phyloP scores from a whole-genome alignment of 495 filamentous ascomycete genomes.

The Parathielavia appendiculata region DNA sequence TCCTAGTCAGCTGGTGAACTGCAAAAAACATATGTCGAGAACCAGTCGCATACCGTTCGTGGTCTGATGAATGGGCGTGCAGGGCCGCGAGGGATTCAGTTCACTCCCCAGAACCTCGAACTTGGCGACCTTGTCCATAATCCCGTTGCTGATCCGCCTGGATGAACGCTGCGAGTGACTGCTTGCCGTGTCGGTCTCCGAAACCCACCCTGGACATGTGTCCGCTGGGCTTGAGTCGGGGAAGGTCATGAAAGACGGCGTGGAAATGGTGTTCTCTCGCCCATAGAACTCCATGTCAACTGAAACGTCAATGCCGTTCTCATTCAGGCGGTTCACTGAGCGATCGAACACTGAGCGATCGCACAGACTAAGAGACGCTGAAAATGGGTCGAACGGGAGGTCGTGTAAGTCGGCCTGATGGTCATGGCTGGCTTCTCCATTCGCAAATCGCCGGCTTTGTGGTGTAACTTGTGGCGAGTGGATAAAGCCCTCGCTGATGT shows the following conservation, averaged over 20 bases:
- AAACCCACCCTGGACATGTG: constrained; percentile 40
- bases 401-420: constrained; percentile 29
- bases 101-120: constrained; percentile 41
- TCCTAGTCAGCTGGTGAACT: background rate
- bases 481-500: constrained; percentile 37
- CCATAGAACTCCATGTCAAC: constrained; percentile 40
- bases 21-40: background rate
- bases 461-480: constrained; percentile 47
- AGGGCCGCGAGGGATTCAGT: constrained; percentile 40
- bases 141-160: constrained; percentile 50
- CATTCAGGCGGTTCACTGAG: constrained; percentile 33
- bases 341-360: constrained; percentile 44
- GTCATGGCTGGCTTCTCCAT: constrained; percentile 27
- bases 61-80: constrained; percentile 55
- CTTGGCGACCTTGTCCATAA: constrained; percentile 48
- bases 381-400: constrained; percentile 39
- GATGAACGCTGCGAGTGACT: constrained; percentile 34
- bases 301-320: constrained; percentile 23
- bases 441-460: constrained; percentile 41
- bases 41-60: constrained; percentile 44
- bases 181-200: constrained; percentile 39
- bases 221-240: constrained; percentile 38
- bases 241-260: constrained; percentile 44
- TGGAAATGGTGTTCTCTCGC: constrained; percentile 38
- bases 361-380: constrained; percentile 40